Percentiles rank a stretch among this genome's conserved stretches.
Evolutionary conservation across 2,329 filamentous ascomycete species (phyloP).

Genomic region (Penicillium paneum): DNA sequence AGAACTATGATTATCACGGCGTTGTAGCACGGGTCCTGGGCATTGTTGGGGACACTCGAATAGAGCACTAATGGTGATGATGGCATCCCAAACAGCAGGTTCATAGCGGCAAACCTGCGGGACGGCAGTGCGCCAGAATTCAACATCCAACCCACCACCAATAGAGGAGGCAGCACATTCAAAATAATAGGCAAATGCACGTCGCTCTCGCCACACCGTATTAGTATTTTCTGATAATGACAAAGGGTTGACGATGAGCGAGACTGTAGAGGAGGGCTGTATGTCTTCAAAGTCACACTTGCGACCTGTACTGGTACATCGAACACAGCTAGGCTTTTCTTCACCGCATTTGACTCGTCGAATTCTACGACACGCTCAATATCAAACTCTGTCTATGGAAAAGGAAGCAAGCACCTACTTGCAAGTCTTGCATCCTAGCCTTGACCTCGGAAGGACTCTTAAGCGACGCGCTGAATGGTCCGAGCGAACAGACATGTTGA

Average conservation of each 20-base stretch:
- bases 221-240: constrained; percentile 25
- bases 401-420: constrained; percentile 22
- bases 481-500: not conserved
- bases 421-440: constrained; percentile 33
- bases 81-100: constrained; percentile 40
- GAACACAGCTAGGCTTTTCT: constrained; percentile 31
- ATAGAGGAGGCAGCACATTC: constrained; percentile 31
- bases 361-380: constrained; percentile 21
- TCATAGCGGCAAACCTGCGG: constrained; percentile 36
- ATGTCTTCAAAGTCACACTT: constrained; percentile 33
- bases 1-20: not conserved
- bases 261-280: not conserved
- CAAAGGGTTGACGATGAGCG: constrained; percentile 7
- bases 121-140: constrained; percentile 38
- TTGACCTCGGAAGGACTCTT: constrained; percentile 19
- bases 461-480: not conserved
- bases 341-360: constrained; percentile 37
- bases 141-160: constrained; percentile 33
- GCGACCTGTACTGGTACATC: constrained; percentile 31
- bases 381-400: not conserved
- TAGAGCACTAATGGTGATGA: constrained; percentile 37
- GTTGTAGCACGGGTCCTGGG: constrained; percentile 4
- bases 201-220: constrained; percentile 32
- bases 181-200: constrained; percentile 40
- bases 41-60: constrained; percentile 30